Evolutionary conservation across 2,329 filamentous ascomycete genomes (phyloP).

Genomic region (Rutstroemia sp.): DNA sequence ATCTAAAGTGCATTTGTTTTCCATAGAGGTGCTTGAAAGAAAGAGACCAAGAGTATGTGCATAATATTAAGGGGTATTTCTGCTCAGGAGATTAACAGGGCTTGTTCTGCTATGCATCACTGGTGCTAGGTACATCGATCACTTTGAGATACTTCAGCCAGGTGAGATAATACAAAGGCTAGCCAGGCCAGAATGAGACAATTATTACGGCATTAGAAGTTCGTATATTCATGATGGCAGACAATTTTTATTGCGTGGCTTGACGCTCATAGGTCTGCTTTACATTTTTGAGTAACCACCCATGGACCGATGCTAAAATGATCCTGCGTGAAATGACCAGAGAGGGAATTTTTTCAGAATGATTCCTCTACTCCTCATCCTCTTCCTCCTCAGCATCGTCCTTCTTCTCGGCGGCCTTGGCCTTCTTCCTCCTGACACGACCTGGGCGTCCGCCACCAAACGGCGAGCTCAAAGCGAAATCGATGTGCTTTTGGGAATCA

Average conservation of each 20-base stretch:
- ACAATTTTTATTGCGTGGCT: slow-evolving; percentile 6
- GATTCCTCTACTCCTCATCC: slow-evolving; percentile 55
- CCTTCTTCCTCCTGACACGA: slow-evolving; percentile 99
- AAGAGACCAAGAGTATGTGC: no score
- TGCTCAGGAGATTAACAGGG: no score
- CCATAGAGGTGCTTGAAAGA: no score
- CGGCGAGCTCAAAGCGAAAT: slow-evolving; percentile 95
- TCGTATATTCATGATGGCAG: slow-evolving; percentile 8
- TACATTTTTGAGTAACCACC: slow-evolving; percentile 3
- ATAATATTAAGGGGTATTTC: no score
- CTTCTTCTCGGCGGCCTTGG: slow-evolving; percentile 84
- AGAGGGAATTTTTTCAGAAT: slow-evolving; percentile 23
- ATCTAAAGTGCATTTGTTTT: no score
- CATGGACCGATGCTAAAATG: not conserved
- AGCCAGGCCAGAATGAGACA: not conserved
- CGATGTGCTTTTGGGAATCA: slow-evolving; percentile 99
- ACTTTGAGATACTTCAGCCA: no score
- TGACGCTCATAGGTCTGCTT: slow-evolving; percentile 7
- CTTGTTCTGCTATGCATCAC: no score
- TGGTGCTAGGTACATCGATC: no score
- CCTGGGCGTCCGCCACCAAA: slow-evolving; percentile 96
- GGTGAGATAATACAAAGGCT: no score
- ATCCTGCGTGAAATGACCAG: not conserved
- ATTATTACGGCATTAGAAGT: not conserved
- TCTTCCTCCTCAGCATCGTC: slow-evolving; percentile 77